These are phyloP conservation scores for Boechera divaricarpa DNA, from an alignment of 345 rosid species.

Conservation along the genomic window DNA sequence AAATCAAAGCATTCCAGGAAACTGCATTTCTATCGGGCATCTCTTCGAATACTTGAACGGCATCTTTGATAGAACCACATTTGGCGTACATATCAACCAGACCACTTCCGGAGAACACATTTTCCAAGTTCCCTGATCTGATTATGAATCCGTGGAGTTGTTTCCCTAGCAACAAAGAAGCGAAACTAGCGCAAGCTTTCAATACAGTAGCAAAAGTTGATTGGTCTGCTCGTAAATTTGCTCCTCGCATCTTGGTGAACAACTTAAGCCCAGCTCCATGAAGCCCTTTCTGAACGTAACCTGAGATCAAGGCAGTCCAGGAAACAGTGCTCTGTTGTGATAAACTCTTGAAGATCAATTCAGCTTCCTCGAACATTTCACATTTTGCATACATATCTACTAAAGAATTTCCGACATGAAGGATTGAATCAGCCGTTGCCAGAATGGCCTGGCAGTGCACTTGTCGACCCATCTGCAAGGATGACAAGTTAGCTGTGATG, in stretches of 20 bases:
- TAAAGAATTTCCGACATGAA: conserved; percentile 68
- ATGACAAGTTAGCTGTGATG: conserved; percentile 62
- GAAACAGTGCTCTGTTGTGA: conserved; percentile 65
- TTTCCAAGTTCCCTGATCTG: conserved; percentile 70
- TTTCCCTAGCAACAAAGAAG: conserved; percentile 69
- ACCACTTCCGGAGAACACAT: conserved; percentile 75
- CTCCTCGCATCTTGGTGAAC: conserved; percentile 65
- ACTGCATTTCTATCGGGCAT: conserved; percentile 80
- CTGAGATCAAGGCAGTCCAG: conserved; percentile 92
- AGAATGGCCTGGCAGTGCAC: conserved; percentile 66
- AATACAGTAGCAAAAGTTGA: conserved; percentile 83
- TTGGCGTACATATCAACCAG: conserved; percentile 87
- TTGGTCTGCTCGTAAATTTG: conserved; percentile 63
- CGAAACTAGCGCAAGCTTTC: conserved; percentile 78
- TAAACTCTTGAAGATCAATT: conserved; percentile 55
- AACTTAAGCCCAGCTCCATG: conserved; percentile 2
- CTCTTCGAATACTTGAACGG: conserved; percentile 66
- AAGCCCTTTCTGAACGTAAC: conserved; percentile 55
- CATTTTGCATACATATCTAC: conserved; percentile 97
- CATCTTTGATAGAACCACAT: conserved; percentile 78
- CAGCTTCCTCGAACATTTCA: conserved; percentile 66
- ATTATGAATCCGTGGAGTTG: conserved; percentile 69
- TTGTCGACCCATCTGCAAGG: conserved; percentile 73
- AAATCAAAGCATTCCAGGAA: conserved; percentile 85
- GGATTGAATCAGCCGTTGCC: conserved; percentile 63